Evolutionary conservation across 2,329 filamentous ascomycete genomes (phyloP), one percentile per base, ranked within the genome.

Genomic region (Drechslerella coelobrocha): DNA sequence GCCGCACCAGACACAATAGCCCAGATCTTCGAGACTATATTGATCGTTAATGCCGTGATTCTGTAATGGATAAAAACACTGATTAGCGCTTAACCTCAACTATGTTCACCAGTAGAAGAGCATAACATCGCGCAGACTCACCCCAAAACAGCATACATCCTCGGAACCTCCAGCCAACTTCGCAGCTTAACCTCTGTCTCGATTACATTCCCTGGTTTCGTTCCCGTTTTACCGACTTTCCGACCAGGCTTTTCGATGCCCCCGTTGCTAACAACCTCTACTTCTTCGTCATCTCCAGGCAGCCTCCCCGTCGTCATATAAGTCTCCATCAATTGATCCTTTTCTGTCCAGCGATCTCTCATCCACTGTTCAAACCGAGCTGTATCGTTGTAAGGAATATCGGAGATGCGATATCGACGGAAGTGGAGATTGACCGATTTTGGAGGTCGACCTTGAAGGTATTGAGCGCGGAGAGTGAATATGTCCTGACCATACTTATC

Each of bases 401-500:
- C 87, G 21, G 84, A 84, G 12, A 97, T 78, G 31, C 85, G 85
- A 79, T 96, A 97, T 8, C 92, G 87, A 57, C 94, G 87, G 91
- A 93, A 99, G 80, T 96, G 89, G 82, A 97, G 92, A 79, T 97
- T 97, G 76, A 97, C 92, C 1, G 92, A 96, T 78, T 92, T 96
- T 1, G 93, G 94, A 0, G 92, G 89, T 0, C 90, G 86, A 10
- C 94, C 92, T 78, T 94, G 86, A 73, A 97, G 88, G 77, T 94
- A 96, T 2, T 91, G 95, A 52, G 92, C 92, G 1, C 86, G 85
- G 2, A 99, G 83, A 0, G 90, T 92, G 79, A 95, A 97, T 76
- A 90, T 89, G 52, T 95, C 87, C 78, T 97, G 92, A n/a, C 93
- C 92, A 74, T 88, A 97, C 75, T 89, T 84, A 39, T 88, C 90